These are phyloP conservation scores for Colletotrichum shisoi DNA, from an alignment of 2,329 filamentous ascomycete genomes.

Conservation along the genomic window DNA sequence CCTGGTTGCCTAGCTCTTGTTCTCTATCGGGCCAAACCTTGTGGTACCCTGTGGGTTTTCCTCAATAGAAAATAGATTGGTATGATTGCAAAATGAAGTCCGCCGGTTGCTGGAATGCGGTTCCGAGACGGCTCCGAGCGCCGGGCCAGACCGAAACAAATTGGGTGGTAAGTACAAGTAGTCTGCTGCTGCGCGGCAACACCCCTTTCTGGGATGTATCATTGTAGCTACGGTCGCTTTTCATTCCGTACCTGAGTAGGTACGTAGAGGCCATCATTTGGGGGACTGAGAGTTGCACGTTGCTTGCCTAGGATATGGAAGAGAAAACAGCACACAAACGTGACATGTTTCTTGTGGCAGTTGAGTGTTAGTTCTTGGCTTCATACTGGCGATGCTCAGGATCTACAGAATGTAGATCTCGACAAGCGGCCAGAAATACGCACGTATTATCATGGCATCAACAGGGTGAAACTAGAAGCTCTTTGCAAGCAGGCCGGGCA, in stretches of 20 bases:
- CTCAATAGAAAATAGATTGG: too few species aligned
- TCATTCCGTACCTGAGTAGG: background rate
- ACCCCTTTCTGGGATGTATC: background rate
- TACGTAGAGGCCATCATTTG: too few species aligned
- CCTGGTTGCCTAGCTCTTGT: background rate
- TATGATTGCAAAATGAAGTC: background rate
- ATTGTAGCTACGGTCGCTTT: background rate
- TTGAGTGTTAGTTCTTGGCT: background rate
- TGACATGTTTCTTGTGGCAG: background rate
- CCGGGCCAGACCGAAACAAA: background rate
- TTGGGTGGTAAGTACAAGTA: background rate
- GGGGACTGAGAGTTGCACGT: background rate
- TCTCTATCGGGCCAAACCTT: background rate
- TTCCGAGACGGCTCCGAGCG: too few species aligned
- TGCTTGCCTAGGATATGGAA: background rate
- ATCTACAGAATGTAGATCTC: background rate
- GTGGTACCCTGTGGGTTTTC: background rate
- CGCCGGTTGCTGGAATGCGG: background rate
- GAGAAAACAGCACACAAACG: too few species aligned
- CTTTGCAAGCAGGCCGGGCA: background rate
- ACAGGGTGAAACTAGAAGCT: conserved; percentile 7
- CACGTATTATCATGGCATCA: background rate
- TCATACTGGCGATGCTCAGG: background rate
- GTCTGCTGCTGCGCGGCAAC: background rate
- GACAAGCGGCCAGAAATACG: background rate